Evolutionary conservation across 306 rosid genomes (phyloP), one percentile per base, ranked within the genome.

Genomic region (Trichosanthes truncata): DNA sequence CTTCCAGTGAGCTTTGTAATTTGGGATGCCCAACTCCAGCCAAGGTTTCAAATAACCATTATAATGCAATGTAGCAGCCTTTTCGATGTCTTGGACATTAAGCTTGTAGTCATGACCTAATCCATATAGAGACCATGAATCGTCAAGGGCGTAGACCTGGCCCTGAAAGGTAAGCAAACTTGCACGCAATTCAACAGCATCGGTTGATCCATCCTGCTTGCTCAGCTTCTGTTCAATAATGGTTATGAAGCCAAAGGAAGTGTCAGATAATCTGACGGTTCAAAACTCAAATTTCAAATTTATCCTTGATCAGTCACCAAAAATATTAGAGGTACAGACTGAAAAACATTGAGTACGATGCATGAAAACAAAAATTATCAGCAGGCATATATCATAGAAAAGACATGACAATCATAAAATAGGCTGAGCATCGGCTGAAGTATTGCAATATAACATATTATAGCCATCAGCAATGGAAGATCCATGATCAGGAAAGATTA

Each of bases 1-100:
- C 91, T 85, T 95, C 98, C 98, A 95, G 79, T 85, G 84, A 84
- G 82, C 81, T 65, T 81, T 92, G 78, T 92, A 95, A 72, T 89
- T 86, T 26, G 97, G 92, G 81, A 95, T 95, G 79, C 98, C 98
- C 89, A 95, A 84, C 81, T 95, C 98, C 68, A 94, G 92, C 98
- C 98, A 94, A 56, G 98, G 98, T 82, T 94, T 94, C 97, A 94
- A 92, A 80, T 95, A 87, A 66, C 98, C 98, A 41, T 95, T 95
- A 72, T 91, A 95, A 87, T 95, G 98, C 89, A 95, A 83, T 41
- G 91, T 90, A 3, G 89, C 96, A 53, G 89, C 90, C 55, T 83
- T 84, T 79, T 61, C 79, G 11, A 91, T 57, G 69, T 84, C 83
- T 84, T 83, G 76, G 76, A 80, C 71, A 78, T 79, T 89, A 81